Evolutionary conservation across 2,329 filamentous ascomycete species (phyloP), one percentile per base, ranked within the genome.

Genomic region (Cordyceps fumosorosea): DNA sequence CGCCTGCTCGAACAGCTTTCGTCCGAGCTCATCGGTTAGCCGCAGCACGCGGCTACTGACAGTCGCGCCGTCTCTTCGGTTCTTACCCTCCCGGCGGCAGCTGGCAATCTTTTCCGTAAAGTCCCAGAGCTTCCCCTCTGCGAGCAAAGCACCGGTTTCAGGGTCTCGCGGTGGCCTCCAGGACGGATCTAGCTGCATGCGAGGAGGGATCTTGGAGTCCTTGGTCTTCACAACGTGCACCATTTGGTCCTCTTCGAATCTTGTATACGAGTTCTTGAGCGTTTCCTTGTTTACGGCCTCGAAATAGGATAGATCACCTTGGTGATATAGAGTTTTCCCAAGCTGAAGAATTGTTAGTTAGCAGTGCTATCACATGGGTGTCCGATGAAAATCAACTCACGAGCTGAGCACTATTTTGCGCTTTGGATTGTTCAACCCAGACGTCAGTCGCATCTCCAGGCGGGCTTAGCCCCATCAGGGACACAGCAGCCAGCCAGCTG

Each of bases 221-320:
- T 87, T 88, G 60, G 81, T 81, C 68, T 89, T 90, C 34, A 89
- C 81, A 0, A 93, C 83, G 51, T 90, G 78, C 62, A 98, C 81
- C 65, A 98, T 96, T 10, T 92, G 90, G 69, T 98, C 93, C 70
- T 97, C 91, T 68, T 93, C 87, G 70, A 96, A 96, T 18, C 91
- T 86, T 44, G 85, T 82, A 75, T 93, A 97, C 0, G 93, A 89
- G 74, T 99, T 99, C 71, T 95, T 96, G 62, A 99, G 83, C 0
- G 93, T 96, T 79, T 99, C 93, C 69, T 97, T 97, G 80, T 99
- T 99, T 66, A 99, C 93, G 3, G 95, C 93, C 76, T 99, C 95
- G 68, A 97, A 98, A 76, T 99, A 99, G 34, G 89, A 93, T 11
- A 99, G 84, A 70, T 99, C 95, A 62, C 95, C 95, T 77, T 99